Conservation (phyloP, 1,139 yeast species). For the Yamadazyma conglobata region DNA sequence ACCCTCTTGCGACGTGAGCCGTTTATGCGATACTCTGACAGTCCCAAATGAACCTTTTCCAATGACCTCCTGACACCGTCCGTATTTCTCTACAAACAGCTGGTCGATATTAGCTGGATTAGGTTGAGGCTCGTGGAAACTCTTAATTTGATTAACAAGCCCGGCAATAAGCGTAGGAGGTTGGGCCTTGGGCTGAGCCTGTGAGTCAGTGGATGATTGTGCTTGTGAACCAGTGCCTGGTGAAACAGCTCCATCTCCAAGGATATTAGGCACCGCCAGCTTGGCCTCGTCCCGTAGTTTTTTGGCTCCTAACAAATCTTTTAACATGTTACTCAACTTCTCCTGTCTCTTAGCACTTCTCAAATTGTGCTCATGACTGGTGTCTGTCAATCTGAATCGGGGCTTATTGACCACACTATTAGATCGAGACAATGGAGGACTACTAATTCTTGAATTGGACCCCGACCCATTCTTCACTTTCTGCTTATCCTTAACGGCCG, state of each 20-base stretch:
- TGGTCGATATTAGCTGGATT: conserved; percentile 25
- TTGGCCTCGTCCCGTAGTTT: conserved; percentile 78
- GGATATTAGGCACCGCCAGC: conserved; percentile 75
- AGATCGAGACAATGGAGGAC: conserved; percentile 16
- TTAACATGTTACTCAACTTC: conserved; percentile 79
- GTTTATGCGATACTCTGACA: conserved; percentile 45
- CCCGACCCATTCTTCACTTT: conserved; percentile 2
- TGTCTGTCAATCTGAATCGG: conserved; percentile 54
- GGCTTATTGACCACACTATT: conserved; percentile 22
- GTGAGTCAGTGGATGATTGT: conserved; percentile 2
- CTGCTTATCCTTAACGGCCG: background rate
- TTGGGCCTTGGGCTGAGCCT: no score
- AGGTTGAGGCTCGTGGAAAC: conserved; percentile 10
- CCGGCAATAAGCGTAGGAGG: conserved; percentile 86
- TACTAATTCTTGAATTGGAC: conserved; percentile 8
- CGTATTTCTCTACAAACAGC: conserved; percentile 47
- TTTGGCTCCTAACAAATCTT: conserved; percentile 79
- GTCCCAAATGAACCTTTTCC: conserved; percentile 50
- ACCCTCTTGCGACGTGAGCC: conserved; percentile 14
- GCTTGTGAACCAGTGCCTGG: no score
- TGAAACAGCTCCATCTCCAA: conserved; percentile 16
- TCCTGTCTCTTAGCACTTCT: conserved; percentile 82
- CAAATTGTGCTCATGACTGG: conserved; percentile 82
- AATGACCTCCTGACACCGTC: conserved; percentile 48
- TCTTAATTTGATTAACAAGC: conserved; percentile 61